Evolutionary conservation across 1,284 basidiomycete species (phyloP).

Genomic region (Ceratobasidium sp.): DNA sequence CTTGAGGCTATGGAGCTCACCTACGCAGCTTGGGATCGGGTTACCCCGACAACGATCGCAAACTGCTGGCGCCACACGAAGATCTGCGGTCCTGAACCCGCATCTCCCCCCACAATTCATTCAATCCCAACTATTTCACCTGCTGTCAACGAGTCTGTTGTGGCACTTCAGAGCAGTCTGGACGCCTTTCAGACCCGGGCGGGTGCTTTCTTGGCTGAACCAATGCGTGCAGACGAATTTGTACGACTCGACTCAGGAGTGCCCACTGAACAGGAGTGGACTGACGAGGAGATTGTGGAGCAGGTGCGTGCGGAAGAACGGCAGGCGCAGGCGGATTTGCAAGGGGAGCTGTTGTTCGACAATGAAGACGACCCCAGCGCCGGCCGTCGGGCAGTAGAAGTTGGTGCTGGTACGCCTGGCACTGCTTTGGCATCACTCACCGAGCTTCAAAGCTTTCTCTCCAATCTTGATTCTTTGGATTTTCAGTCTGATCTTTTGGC

Average conservation of each 20-base stretch:
- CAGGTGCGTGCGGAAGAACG: constrained; percentile 17
- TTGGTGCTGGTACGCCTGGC: constrained; percentile 2
- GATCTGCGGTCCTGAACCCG: background rate
- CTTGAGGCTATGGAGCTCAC: constrained; percentile 39
- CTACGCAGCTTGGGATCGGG: constrained; percentile 36
- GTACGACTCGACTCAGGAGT: background rate
- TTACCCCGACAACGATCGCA: constrained; percentile 24
- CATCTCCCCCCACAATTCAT: background rate
- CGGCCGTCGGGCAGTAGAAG: background rate
- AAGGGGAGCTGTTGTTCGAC: background rate
- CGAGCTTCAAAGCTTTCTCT: background rate
- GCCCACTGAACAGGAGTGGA: constrained; percentile 17
- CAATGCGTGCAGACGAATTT: background rate
- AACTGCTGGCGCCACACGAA: constrained; percentile 44
- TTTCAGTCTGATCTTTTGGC: background rate
- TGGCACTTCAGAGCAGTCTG: background rate
- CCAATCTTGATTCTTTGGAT: background rate
- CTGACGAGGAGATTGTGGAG: constrained; percentile 26
- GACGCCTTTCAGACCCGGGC: background rate
- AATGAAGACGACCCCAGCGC: background rate
- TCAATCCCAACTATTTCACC: background rate
- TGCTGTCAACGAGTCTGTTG: no score
- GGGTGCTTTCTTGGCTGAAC: background rate
- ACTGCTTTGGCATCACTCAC: background rate
- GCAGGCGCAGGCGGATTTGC: constrained; percentile 9